Conservation (phyloP, 495 filamentous ascomycete species). For the Aspergillus diversus region DNA sequence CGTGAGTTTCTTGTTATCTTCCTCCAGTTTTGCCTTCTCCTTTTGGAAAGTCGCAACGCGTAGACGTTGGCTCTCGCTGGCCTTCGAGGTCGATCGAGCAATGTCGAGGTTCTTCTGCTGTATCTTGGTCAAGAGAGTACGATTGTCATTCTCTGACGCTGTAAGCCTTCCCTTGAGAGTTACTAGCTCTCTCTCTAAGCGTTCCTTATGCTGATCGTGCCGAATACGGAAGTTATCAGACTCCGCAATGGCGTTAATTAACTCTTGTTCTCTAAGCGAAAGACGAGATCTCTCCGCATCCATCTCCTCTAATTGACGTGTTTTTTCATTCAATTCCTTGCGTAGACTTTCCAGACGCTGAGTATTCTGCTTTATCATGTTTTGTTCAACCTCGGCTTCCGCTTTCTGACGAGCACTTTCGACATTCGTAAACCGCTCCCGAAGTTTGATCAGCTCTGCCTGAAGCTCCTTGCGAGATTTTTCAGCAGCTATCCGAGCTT, state of each 20-base stretch:
- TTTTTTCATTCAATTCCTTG: conserved; percentile 75
- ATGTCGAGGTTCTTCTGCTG: conserved; percentile 98
- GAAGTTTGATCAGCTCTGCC: conserved; percentile 77
- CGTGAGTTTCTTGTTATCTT: conserved; percentile 77
- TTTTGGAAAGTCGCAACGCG: conserved; percentile 75
- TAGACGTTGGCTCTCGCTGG: conserved; percentile 81
- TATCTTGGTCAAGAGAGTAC: conserved; percentile 91
- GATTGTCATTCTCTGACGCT: conserved; percentile 96
- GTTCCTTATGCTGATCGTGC: conserved; percentile 91
- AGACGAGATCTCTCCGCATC: conserved; percentile 77
- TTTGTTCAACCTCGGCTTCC: conserved; percentile 79
- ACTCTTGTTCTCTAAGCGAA: conserved; percentile 73
- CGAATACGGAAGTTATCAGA: conserved; percentile 84
- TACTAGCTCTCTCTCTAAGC: conserved; percentile 87
- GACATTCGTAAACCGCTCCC: conserved; percentile 77
- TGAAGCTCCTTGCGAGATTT: conserved; percentile 88
- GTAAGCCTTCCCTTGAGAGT: conserved; percentile 88
- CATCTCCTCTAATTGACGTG: conserved; percentile 69
- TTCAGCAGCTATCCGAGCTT: conserved; percentile 77
- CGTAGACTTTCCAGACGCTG: conserved; percentile 79
- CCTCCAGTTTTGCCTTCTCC: conserved; percentile 83
- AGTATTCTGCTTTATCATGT: conserved; percentile 72
- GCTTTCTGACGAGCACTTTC: conserved; percentile 85
- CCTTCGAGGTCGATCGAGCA: conserved; percentile 83
- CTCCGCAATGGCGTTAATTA: conserved; percentile 82